A percentile compares a stretch with the other conserved stretches of the same genome.
These are phyloP conservation scores for Raphanus raphanistrum DNA, from an alignment of 345 rosid species.

Conservation along the genomic window DNA sequence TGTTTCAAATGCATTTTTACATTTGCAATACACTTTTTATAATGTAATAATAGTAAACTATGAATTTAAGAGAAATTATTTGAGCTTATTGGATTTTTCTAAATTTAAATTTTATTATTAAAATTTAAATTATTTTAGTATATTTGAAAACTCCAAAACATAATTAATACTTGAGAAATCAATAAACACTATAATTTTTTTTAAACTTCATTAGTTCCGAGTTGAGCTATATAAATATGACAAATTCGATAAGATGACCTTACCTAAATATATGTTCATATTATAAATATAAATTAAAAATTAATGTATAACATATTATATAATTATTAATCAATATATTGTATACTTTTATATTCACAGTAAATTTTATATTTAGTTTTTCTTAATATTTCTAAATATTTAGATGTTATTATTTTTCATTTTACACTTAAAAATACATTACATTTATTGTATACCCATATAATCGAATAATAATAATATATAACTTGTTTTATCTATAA, in stretches of 20 bases:
- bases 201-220: no score
- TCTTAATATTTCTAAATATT: not conserved
- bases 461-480: not conserved
- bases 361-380: not conserved
- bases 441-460: not conserved
- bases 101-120: no score
- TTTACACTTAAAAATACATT: not conserved
- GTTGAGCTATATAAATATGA: not conserved
- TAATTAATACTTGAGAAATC: not conserved
- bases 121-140: no score
- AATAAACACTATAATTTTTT: not conserved
- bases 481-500: not conserved
- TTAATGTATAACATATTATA: not conserved
- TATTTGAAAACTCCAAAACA: not conserved
- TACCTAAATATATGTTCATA: no score
- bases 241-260: not conserved
- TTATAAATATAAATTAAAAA: no score
- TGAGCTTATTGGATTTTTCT: not conserved
- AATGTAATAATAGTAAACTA: not conserved
- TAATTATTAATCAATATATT: not conserved
- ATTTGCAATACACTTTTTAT: not conserved
- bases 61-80: not conserved
- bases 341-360: not conserved
- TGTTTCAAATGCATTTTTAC: not conserved
- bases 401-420: not conserved